Conservation (phyloP, 805 yeast species). For the Metschnikowia aberdeeniae region DNA sequence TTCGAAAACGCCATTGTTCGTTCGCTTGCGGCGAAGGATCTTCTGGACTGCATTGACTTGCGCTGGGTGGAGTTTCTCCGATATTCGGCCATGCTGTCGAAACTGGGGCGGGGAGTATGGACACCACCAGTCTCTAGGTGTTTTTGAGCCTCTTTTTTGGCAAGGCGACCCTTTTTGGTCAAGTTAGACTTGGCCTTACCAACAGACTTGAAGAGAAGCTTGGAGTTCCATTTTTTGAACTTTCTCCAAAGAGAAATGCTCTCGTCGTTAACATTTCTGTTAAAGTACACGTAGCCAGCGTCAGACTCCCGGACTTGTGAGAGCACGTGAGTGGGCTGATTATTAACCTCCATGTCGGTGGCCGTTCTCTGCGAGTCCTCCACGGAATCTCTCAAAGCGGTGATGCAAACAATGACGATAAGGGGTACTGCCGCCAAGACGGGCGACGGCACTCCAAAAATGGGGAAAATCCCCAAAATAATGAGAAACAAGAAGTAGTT, state of each 20-base stretch:
- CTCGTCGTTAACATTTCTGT: slow-evolving; percentile 61
- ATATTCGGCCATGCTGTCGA: slow-evolving; percentile 25
- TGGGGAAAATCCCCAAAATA: slow-evolving; percentile 47
- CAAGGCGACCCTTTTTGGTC: slow-evolving; percentile 35
- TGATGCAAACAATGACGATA: slow-evolving; percentile 69
- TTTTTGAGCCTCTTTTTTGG: slow-evolving; percentile 16
- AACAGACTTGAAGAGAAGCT: slow-evolving; percentile 25
- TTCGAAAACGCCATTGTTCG: slow-evolving; percentile 24
- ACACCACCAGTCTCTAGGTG: not conserved
- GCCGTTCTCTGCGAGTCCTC: slow-evolving; percentile 68
- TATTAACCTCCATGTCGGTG: slow-evolving; percentile 67
- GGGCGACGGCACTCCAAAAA: slow-evolving; percentile 71
- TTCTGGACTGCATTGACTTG: slow-evolving; percentile 14
- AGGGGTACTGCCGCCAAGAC: slow-evolving; percentile 77
- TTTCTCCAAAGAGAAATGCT: slow-evolving; percentile 64
- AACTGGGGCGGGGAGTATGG: slow-evolving; percentile 23
- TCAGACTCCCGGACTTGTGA: slow-evolving; percentile 36
- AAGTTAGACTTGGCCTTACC: slow-evolving; percentile 26
- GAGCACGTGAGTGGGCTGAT: slow-evolving; percentile 65
- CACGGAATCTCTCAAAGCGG: slow-evolving; percentile 73
- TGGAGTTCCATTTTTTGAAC: slow-evolving; percentile 52
- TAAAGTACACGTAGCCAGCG: slow-evolving; percentile 31
- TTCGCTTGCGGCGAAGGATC: slow-evolving; percentile 11
- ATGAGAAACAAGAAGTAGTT: slow-evolving; percentile 52
- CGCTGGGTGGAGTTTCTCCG: slow-evolving; percentile 8